Evolutionary conservation across 345 rosid species (phyloP), one percentile per base, ranked within the genome.

Genomic region (Arabidopsis arenosa): DNA sequence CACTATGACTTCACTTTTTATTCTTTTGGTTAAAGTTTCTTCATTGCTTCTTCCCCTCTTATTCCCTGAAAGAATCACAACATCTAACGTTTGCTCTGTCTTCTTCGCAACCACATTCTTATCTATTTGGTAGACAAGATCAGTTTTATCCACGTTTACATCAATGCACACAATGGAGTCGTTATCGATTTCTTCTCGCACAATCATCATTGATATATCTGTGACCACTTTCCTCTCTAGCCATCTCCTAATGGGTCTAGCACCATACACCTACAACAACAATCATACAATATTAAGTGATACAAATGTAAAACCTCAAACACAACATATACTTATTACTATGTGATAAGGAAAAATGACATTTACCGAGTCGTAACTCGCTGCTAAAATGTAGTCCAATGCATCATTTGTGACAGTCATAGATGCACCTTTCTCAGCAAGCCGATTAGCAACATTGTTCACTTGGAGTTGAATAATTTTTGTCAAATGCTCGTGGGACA

Each of bases 211-310:
- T 0, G 96, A 93, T 8, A 93, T 79, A 80, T 89, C 91, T 0
- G 98, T 93, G 0, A 93, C 96, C 75, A 93, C 97, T 80, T 78
- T 91, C 82, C 63, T 91, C 85, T 93, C 97, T 0, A 93, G 89
- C 98, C 98, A 93, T 62, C 97, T 88, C 78, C 98, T 78, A 11
- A 93, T 88, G 0, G 97, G 96, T 45, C 96, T 83, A 2, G 97
- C 96, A 23, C 98, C 96, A 63, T 89, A 91, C 4, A 90, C 94
- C 97, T 91, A 47, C 52, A 37, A n/a, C n/a, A 45, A 45, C 3
- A 49, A 47, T 7, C 63, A 72, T 5, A 11, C 53, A 51, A 51
- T 47, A 15, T 15, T 47, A 45, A 45, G 51, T 43, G 14, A 9
- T 8, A 39, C 11, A 39, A 39, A 39, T 39, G 11, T 39, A 39